Evolutionary conservation across 805 yeast species (phyloP), one percentile per base, ranked within the genome.

Genomic region (Hanseniaspora valbyensis): DNA sequence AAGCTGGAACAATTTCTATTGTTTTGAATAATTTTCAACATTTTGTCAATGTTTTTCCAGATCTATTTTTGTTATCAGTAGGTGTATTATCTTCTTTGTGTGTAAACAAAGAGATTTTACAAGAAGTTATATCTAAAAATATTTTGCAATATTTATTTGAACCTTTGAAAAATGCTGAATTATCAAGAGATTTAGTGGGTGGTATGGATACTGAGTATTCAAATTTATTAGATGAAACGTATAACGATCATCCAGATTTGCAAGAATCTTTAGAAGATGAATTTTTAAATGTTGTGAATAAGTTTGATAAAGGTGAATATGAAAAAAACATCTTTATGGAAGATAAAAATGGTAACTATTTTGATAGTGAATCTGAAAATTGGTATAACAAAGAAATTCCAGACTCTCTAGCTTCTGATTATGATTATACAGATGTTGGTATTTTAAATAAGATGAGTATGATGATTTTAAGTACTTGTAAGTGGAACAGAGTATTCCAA

Each of bases 61-160:
- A 77, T 12, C 65, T 86, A 26, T 59, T 84, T 8, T 59, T 76
- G 28, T 71, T 83, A 4, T 66, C 87, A 10, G 83, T 89, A 0
- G 88, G 83, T 56, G 76, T 81, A 1, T 70, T 89, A 40, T 92
- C 92, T 14, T 95, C 97, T 0, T 69, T 89, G 29, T 78, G 90
- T 36, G 72, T 89, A 58, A 88, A 83, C 57, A 75, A 71, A 44
- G 81, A 77, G 8, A 96, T 96, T 0, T 61, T 84, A 52, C 63
- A 72, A 32, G 71, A 74, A 52, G 77, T 88, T 0, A 65, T 66
- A 48, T 67, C 68, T 21, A 55, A 56, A n/a, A 57, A 65, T 14
- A 52, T 72, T 44, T 64, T 76, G 68, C 52, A 62, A 53, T 46
- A 66, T 53, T 44, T 81, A 61, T 64, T 81, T 76, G 66, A 67